Evolutionary conservation across 257 asterid species (phyloP), one percentile per base, ranked within the genome.

Genomic region (Striga asiatica): DNA sequence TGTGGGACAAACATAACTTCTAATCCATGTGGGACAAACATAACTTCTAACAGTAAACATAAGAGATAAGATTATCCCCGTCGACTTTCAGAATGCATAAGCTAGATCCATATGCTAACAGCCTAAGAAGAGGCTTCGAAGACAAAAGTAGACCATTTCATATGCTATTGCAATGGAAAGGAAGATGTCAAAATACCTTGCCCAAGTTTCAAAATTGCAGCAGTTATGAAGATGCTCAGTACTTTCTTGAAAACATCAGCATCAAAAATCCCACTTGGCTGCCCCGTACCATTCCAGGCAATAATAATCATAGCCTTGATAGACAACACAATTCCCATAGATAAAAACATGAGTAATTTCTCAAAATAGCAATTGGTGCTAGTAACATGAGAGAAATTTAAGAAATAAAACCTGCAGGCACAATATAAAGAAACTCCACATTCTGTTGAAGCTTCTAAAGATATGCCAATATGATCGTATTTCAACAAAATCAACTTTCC

Each of bases 341-440:
- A 50, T 46, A 43, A 73, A 48, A 41, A 47, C 38, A 54, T 12
- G 54, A 54, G 16, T 56, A 56, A 20, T 25, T 3, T 18, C 58
- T 29, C 35, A 20, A 23, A 17, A 54, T 42, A 55, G 57, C 4
- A 25, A 60, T 21, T 50, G 56, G 34, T 25, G 64, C 60, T 47
- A 32, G 54, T 32, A 32, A 56, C 39, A 54, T 29, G 25, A 12
- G 50, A 53, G 24, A 52, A n/a, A 45, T 21, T 19, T 31, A 60
- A 69, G 65, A 58, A 52, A 27, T 54, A 60, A 38, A 45, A 92
- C 98, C 98, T 92, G 98, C 76, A 92, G 70, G 78, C 93, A 80
- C 83, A 92, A 74, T 68, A 92, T 92, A 79, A 84, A 88, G 86
- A 92, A 92, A 69, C 93, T 82, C 98, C 98, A 92, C 97, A 92